phyloP scores from a whole-genome alignment of 164 flowering plant genomes.

The Aristolochia contorta region DNA sequence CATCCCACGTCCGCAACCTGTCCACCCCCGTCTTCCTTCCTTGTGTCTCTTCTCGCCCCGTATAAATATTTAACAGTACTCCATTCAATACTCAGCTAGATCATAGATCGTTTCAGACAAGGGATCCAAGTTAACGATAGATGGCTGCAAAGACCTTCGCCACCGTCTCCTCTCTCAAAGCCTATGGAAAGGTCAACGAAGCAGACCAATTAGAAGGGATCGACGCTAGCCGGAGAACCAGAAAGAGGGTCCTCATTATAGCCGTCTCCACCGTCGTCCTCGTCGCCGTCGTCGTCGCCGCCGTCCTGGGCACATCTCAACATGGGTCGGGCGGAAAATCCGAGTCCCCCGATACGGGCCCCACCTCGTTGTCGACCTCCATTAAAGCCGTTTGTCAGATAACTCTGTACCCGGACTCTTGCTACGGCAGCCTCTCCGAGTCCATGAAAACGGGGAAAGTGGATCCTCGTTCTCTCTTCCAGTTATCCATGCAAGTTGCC shows the following conservation, averaged over 20 bases:
- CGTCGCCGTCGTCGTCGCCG: slow-evolving; percentile 30
- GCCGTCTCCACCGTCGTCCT: slow-evolving; percentile 37
- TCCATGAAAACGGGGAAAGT: slow-evolving; percentile 7
- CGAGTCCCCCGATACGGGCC: slow-evolving; percentile 1
- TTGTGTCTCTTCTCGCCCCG: too few relatives aligned
- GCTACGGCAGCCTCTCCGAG: slow-evolving; percentile 31
- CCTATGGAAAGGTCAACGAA: slow-evolving; percentile 53
- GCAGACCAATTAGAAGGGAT: slow-evolving; percentile 22
- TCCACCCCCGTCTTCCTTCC: too few relatives aligned
- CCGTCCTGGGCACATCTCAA: slow-evolving; percentile 24
- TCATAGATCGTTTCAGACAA: too few relatives aligned
- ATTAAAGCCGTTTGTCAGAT: slow-evolving; percentile 37
- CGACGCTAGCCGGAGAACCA: slow-evolving; percentile 34
- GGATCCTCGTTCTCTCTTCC: slow-evolving; percentile 34
- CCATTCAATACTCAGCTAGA: too few relatives aligned
- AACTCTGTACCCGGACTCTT: slow-evolving; percentile 37
- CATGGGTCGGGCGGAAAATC: slow-evolving; percentile 14
- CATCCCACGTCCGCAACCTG: too few relatives aligned
- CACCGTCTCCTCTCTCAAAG: slow-evolving; percentile 38
- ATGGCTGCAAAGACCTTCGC: background rate
- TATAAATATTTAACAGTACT: too few relatives aligned
- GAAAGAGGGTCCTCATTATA: slow-evolving; percentile 39
- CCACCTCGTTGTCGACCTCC: slow-evolving; percentile 8
- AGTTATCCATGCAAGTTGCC: slow-evolving; percentile 39
- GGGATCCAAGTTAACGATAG: too few relatives aligned